Evolutionary conservation across 805 yeast genomes (phyloP).

Genomic region (Sugiyamaella americana): DNA sequence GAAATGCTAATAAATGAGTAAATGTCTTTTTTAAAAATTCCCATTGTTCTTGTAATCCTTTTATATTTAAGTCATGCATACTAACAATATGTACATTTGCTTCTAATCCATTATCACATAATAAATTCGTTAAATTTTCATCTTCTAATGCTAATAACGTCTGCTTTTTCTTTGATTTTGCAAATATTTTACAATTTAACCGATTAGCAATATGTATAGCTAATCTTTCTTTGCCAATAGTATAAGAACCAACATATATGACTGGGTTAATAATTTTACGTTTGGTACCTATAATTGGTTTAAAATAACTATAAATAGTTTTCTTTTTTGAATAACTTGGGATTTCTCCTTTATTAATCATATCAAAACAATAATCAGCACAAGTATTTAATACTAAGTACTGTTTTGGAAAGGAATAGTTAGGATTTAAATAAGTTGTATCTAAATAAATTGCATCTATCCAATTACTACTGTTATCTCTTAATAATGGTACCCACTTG

Average conservation of each 20-base stretch:
- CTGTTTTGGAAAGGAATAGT: conserved; percentile 73
- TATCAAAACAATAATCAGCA: conserved; percentile 44
- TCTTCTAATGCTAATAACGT: conserved; percentile 44
- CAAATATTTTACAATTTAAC: conserved; percentile 34
- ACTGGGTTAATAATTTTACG: conserved; percentile 35
- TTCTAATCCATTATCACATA: conserved; percentile 41
- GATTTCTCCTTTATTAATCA: conserved; percentile 32
- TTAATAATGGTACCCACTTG: conserved; percentile 19
- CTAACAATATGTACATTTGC: conserved; percentile 70
- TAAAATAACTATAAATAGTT: conserved; percentile 23
- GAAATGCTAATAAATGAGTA: conserved; percentile 61
- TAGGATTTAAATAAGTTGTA: conserved; percentile 80
- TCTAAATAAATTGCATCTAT: conserved; percentile 73
- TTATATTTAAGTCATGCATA: conserved; percentile 46
- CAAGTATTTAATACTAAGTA: conserved; percentile 55
- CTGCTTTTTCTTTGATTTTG: conserved; percentile 43
- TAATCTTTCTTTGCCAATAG: conserved; percentile 86
- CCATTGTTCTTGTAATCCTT: conserved; percentile 43
- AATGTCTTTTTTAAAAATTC: conserved; percentile 41
- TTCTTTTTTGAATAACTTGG: conserved; percentile 3
- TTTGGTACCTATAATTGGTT: conserved; percentile 4
- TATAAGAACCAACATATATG: conserved; percentile 76
- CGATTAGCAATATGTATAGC: conserved; percentile 46
- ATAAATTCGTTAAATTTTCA: conserved; percentile 33
- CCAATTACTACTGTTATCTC: conserved; percentile 12